A percentile compares a stretch with the other conserved stretches of the same genome.
Evolutionary conservation across 108 stramenopile genomes (phyloP).

Genomic region (Chaetoceros tenuissimus): DNA sequence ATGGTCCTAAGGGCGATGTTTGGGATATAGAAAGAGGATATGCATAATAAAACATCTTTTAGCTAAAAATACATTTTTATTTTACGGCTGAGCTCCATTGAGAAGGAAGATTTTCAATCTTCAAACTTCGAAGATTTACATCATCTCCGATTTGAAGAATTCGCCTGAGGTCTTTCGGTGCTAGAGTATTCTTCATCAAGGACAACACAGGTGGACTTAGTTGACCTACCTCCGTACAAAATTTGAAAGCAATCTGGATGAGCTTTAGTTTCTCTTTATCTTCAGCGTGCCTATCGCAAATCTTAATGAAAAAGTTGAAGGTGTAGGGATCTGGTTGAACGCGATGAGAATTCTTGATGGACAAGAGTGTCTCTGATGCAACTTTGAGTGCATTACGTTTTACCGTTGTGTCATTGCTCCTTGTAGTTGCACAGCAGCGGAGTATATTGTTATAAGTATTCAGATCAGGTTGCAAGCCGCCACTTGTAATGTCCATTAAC

Average conservation of each 20-base stretch:
- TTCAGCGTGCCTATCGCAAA: background rate
- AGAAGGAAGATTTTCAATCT: slow-evolving; percentile 1
- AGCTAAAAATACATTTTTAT: background rate
- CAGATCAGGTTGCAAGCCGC: background rate
- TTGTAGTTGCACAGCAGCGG: background rate
- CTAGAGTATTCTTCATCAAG: background rate
- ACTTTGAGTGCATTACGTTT: background rate
- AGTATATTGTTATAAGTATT: background rate
- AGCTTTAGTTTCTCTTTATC: background rate
- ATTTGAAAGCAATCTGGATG: background rate
- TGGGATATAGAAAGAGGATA: slow-evolving; percentile 50
- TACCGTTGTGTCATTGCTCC: background rate
- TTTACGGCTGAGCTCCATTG: background rate
- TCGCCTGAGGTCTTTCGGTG: background rate
- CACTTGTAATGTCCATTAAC: no score
- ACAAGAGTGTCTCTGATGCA: background rate
- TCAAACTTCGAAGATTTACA: background rate
- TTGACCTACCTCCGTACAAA: background rate
- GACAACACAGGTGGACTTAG: background rate
- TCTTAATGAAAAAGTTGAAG: background rate
- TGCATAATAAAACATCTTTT: no score
- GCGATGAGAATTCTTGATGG: background rate
- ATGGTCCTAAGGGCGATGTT: slow-evolving; percentile 39
- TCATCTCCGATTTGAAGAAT: background rate
- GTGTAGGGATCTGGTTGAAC: background rate